A percentile compares a stretch with the other conserved stretches of the same genome.
These are phyloP conservation scores for Annulohypoxylon maeteangense DNA, from an alignment of 495 filamentous ascomycete species.

Conservation along the genomic window DNA sequence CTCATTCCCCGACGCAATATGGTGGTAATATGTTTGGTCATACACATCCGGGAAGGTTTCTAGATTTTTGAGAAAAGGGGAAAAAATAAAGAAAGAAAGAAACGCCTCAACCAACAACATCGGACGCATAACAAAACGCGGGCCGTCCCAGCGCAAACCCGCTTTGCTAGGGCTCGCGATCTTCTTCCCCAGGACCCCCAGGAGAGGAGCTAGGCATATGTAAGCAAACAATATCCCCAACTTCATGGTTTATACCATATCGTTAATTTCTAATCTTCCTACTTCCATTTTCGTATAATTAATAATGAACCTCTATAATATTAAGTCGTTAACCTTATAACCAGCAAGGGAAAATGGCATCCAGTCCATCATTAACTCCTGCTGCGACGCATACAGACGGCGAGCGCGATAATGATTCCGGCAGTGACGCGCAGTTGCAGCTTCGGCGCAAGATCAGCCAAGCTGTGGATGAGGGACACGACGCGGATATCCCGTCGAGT, in stretches of 20 bases:
- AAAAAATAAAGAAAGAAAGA: neutral
- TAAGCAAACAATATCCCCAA: slow-evolving; percentile 18
- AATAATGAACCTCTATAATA: neutral
- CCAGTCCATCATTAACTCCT: slow-evolving; percentile 40
- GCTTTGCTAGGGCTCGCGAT: slow-evolving; percentile 4
- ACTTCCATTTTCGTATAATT: neutral
- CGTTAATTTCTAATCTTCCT: neutral
- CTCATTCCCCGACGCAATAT: neutral
- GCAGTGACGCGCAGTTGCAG: slow-evolving; percentile 31
- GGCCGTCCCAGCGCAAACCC: slow-evolving; percentile 21
- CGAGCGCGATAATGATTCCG: slow-evolving; percentile 32
- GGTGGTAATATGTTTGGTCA: neutral
- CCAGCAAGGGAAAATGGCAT: slow-evolving; percentile 33
- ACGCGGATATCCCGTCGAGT: slow-evolving; percentile 61
- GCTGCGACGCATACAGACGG: slow-evolving; percentile 35
- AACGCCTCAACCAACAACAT: neutral
- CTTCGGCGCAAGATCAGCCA: slow-evolving; percentile 49
- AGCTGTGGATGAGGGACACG: slow-evolving; percentile 58
- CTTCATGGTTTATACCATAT: neutral
- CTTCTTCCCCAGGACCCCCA: slow-evolving; percentile 19
- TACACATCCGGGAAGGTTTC: neutral
- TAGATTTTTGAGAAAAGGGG: neutral
- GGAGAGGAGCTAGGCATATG: slow-evolving; percentile 26
- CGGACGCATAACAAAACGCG: slow-evolving; percentile 13
- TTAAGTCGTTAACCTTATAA: neutral